Conservation (phyloP, 2,329 filamentous ascomycete genomes). For the Graphilbum sp. region DNA sequence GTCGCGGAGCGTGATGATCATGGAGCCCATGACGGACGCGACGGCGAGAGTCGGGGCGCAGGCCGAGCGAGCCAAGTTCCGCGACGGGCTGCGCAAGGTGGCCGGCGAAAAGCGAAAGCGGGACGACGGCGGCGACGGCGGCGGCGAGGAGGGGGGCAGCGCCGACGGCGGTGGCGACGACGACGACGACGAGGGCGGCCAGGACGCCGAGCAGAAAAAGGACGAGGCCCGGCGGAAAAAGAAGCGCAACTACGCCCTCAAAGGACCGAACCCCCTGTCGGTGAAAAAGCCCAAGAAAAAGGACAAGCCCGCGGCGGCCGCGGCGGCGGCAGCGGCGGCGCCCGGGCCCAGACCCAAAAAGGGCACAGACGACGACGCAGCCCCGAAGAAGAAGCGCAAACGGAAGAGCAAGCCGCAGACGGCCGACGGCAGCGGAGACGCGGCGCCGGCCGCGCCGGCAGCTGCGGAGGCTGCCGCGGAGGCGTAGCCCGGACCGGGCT, state of each 20-base stretch:
- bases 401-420: slow-evolving; percentile 11
- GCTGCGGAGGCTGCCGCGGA: neutral
- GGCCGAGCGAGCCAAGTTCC: slow-evolving; percentile 62
- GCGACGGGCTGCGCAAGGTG: slow-evolving; percentile 44
- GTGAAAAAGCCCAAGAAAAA: slow-evolving; percentile 20
- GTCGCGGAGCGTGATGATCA: slow-evolving; percentile 49
- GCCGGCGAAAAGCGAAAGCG: slow-evolving; percentile 32
- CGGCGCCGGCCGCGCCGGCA: neutral
- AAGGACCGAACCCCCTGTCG: slow-evolving; percentile 18
- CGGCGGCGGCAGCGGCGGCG: neutral
- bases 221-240: no score
- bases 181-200: slow-evolving; percentile 24
- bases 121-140: slow-evolving; percentile 9
- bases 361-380: neutral
- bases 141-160: neutral
- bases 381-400: slow-evolving; percentile 12
- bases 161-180: slow-evolving; percentile 16
- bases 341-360: neutral
- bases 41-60: slow-evolving; percentile 46
- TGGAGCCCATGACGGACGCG: slow-evolving; percentile 50
- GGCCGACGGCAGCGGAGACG: neutral
- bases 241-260: slow-evolving; percentile 15
- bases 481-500: neutral
- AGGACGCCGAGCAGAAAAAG: slow-evolving; percentile 15
- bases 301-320: neutral